Evolutionary conservation across 306 rosid genomes (phyloP).

Genomic region (Cicer chorassanicum): DNA sequence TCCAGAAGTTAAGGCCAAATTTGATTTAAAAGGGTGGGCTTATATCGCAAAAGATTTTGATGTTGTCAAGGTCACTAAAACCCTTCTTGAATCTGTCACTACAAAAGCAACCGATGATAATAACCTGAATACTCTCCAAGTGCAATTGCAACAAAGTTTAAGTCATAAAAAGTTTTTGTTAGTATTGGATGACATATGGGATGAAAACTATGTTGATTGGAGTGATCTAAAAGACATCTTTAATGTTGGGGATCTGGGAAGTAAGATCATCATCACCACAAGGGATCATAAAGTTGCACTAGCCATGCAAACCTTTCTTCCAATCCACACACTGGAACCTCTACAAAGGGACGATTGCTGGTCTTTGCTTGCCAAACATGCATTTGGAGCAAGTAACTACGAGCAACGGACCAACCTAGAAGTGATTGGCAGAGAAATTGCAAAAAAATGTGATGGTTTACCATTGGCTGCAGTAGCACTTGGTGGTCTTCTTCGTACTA

Average conservation of each 20-base stretch:
- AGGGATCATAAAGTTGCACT: slow-evolving; percentile 43
- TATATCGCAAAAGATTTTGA: slow-evolving; percentile 51
- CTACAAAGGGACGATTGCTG: no score
- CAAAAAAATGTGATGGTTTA: no score
- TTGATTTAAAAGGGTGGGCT: slow-evolving; percentile 36
- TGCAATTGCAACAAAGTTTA: slow-evolving; percentile 33
- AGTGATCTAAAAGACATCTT: slow-evolving; percentile 31
- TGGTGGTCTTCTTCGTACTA: no score
- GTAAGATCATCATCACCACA: slow-evolving; percentile 18
- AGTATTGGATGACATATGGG: slow-evolving; percentile 59
- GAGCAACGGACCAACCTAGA: no score
- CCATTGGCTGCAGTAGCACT: slow-evolving; percentile 44
- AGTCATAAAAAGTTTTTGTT: slow-evolving; percentile 44
- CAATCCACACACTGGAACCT: no score
- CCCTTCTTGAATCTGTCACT: slow-evolving; percentile 40
- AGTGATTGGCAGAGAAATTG: no score
- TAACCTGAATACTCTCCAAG: slow-evolving; percentile 37
- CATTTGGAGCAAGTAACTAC: no score
- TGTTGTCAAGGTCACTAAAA: slow-evolving; percentile 35
- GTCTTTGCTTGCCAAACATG: no score
- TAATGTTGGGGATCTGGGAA: neutral
- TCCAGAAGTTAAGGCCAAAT: neutral
- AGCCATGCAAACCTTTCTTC: slow-evolving; percentile 25
- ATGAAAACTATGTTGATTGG: slow-evolving; percentile 47
- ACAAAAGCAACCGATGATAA: neutral